Conservation (phyloP, 176 grass and related monocot species). For the Oryza nivara region DNA sequence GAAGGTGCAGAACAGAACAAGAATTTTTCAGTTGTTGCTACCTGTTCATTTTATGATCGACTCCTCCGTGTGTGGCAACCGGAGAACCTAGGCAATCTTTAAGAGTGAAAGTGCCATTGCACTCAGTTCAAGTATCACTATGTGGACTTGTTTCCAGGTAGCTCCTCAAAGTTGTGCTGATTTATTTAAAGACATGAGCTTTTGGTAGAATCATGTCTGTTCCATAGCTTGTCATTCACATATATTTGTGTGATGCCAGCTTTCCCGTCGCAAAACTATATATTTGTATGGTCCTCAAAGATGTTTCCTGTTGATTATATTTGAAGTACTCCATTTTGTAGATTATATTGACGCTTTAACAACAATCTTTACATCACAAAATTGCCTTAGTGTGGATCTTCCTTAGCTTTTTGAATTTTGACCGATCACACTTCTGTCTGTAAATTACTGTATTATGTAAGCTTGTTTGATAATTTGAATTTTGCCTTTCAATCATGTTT, state of each 20-base stretch:
- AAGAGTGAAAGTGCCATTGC: slow-evolving; percentile 27
- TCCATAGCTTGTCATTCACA: slow-evolving; percentile 13
- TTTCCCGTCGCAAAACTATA: neutral
- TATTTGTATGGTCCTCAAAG: neutral
- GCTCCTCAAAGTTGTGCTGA: slow-evolving; percentile 25
- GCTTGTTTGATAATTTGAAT: neutral
- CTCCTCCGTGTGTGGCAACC: slow-evolving; percentile 80
- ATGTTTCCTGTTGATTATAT: slow-evolving; percentile 31
- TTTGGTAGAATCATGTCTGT: slow-evolving; percentile 16
- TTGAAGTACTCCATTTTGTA: slow-evolving; percentile 1
- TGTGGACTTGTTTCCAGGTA: slow-evolving; percentile 31
- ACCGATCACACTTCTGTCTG: neutral
- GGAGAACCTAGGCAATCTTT: slow-evolving; percentile 49
- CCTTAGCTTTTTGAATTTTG: neutral
- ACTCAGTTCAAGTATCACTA: slow-evolving; percentile 25
- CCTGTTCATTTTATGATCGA: slow-evolving; percentile 90
- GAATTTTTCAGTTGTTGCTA: slow-evolving; percentile 62
- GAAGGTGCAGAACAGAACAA: slow-evolving; percentile 31
- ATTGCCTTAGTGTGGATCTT: neutral
- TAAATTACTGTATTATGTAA: slow-evolving; percentile 4
- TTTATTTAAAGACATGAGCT: slow-evolving; percentile 29
- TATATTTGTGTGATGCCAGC: slow-evolving; percentile 15
- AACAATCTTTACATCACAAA: neutral
- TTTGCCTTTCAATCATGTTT: slow-evolving; percentile 9
- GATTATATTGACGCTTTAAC: neutral